phyloP scores from a whole-genome alignment of 2,329 filamentous ascomycete genomes.

The Diaporthe destruens region DNA sequence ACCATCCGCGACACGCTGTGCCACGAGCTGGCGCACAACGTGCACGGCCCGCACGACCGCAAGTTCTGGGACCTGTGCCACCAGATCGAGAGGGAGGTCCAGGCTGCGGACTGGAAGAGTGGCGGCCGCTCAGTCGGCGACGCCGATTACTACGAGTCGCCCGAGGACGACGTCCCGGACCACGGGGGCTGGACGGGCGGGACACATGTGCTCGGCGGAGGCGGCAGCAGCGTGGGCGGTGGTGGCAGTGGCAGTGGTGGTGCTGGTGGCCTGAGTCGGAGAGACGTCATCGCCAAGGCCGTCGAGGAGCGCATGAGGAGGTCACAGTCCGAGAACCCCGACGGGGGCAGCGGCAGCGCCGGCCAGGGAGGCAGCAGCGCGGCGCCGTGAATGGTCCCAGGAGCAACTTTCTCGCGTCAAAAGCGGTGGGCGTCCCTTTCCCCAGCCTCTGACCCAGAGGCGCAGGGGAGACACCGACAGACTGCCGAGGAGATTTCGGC shows the following conservation, averaged over 20 bases:
- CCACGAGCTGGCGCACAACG: constrained; percentile 95
- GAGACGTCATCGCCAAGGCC: constrained; percentile 81
- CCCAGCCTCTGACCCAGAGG: neutral
- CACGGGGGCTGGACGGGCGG: constrained; percentile 84
- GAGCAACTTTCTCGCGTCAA: neutral
- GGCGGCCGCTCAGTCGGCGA: constrained; percentile 77
- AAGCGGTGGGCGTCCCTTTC: neutral
- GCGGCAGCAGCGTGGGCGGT: constrained; percentile 48
- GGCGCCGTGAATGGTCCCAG: neutral
- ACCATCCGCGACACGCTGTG: constrained; percentile 92
- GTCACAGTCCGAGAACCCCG: constrained; percentile 47
- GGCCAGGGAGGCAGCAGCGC: constrained; percentile 26
- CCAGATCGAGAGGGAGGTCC: constrained; percentile 89
- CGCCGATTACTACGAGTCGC: constrained; percentile 70
- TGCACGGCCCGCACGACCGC: constrained; percentile 84
- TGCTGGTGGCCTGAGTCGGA: constrained; percentile 65
- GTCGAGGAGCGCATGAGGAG: constrained; percentile 76
- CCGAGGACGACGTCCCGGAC: constrained; percentile 67
- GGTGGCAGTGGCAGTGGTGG: constrained; percentile 47
- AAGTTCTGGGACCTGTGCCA: constrained; percentile 92
- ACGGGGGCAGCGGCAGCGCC: constrained; percentile 39
- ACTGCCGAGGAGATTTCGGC: neutral
- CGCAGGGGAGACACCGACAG: neutral
- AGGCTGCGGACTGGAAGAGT: constrained; percentile 80
- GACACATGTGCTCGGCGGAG: constrained; percentile 78